Conservation (phyloP, 2,329 filamentous ascomycete species). For the Cordyceps javanica region DNA sequence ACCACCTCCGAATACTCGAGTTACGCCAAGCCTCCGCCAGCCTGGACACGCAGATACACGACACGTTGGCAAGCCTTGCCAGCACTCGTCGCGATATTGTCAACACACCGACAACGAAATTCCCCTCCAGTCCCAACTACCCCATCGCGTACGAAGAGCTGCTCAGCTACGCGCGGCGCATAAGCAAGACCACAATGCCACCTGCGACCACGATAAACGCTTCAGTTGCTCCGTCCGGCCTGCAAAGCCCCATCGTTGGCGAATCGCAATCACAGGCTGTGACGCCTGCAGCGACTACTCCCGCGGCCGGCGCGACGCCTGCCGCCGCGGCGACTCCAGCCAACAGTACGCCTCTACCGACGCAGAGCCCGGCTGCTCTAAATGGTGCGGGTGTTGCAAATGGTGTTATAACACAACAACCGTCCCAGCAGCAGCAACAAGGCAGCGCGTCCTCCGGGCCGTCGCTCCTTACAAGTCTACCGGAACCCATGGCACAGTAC, state of each 20-base stretch:
- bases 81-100: conserved; percentile 68
- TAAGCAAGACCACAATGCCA: conserved; percentile 73
- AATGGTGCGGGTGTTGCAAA: conserved; percentile 23
- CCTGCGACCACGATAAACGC: conserved; percentile 47
- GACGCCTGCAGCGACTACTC: conserved; percentile 18
- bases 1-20: conserved; percentile 60
- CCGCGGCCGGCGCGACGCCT: conserved; percentile 27
- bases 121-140: conserved; percentile 44
- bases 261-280: conserved; percentile 25
- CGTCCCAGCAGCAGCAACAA: conserved; percentile 26
- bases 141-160: conserved; percentile 66
- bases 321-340: conserved; percentile 24
- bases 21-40: conserved; percentile 60
- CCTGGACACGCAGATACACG: conserved; percentile 67
- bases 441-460: conserved; percentile 18
- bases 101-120: conserved; percentile 51
- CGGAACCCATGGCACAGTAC: conserved; percentile 41
- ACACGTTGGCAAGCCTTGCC: conserved; percentile 63
- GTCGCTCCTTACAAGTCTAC: conserved; percentile 37
- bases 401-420: background rate
- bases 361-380: conserved; percentile 27
- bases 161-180: conserved; percentile 70
- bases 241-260: conserved; percentile 25
- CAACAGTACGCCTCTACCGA: conserved; percentile 27
- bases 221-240: conserved; percentile 24